Evolutionary conservation across 75 land plant species (phyloP).

Genomic region (Picea sitchensis): DNA sequence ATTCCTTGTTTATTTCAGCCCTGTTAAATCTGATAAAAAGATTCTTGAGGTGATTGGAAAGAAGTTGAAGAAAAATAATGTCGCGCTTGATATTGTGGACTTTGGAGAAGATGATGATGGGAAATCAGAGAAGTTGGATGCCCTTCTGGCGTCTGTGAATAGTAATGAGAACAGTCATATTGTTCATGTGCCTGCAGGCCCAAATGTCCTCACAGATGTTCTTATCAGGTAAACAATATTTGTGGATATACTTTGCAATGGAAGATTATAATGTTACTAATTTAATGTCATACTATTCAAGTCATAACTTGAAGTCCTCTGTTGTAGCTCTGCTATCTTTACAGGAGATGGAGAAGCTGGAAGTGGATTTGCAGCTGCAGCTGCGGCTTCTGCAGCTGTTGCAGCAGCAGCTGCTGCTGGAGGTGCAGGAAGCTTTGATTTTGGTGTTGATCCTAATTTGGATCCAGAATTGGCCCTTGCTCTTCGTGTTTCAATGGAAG

Average conservation of each 20-base stretch:
- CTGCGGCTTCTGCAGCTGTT: slow-evolving; percentile 44
- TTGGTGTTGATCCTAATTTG: slow-evolving; percentile 49
- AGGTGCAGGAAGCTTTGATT: slow-evolving; percentile 35
- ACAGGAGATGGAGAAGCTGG: slow-evolving; percentile 53
- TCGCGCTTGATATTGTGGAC: slow-evolving; percentile 42
- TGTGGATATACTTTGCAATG: background rate
- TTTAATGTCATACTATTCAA: background rate
- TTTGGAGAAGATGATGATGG: slow-evolving; percentile 49
- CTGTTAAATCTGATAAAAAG: slow-evolving; percentile 35
- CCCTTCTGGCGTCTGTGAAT: slow-evolving; percentile 34
- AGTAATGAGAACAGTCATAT: slow-evolving; percentile 52
- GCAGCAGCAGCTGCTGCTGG: slow-evolving; percentile 52
- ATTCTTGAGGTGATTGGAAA: slow-evolving; percentile 36
- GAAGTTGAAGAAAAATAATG: slow-evolving; percentile 53
- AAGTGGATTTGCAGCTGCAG: slow-evolving; percentile 55
- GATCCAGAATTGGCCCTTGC: slow-evolving; percentile 55
- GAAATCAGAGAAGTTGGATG: slow-evolving; percentile 37
- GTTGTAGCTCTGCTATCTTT: slow-evolving; percentile 39
- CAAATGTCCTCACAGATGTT: slow-evolving; percentile 31
- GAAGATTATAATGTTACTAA: too few relatives aligned
- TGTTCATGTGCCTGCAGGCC: slow-evolving; percentile 39
- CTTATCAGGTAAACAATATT: slow-evolving; percentile 1
- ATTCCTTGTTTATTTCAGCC: slow-evolving; percentile 17
- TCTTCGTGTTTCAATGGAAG: slow-evolving; percentile 46
- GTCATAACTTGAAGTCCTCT: background rate